Evolutionary conservation across 441 rosid genomes (phyloP).

Genomic region (Kokia cookei): DNA sequence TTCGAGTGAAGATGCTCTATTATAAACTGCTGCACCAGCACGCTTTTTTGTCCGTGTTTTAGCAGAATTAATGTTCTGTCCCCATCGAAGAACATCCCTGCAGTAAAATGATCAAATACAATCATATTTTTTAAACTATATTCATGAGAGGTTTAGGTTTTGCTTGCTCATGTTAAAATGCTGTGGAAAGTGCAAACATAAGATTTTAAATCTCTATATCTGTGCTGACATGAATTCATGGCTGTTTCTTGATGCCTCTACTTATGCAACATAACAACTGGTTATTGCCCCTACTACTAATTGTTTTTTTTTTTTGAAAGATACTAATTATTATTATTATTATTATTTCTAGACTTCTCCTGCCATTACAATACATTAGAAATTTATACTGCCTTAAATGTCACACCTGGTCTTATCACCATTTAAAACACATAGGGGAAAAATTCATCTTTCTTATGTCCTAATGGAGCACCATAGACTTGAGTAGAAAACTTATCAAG

Average conservation of each 20-base stretch:
- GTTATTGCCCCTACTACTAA: neutral
- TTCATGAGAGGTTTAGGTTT: neutral
- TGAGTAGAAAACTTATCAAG: neutral
- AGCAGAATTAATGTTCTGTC: slow-evolving; percentile 66
- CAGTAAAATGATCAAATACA: slow-evolving; percentile 4
- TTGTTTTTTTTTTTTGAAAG: neutral
- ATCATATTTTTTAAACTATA: neutral
- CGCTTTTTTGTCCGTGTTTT: slow-evolving; percentile 72
- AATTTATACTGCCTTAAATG: neutral
- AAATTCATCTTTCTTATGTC: neutral
- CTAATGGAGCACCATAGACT: neutral
- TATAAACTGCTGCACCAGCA: slow-evolving; percentile 77
- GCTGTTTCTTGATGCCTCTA: neutral
- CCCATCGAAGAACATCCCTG: slow-evolving; percentile 81
- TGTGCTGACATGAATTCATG: neutral
- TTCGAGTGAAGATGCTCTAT: slow-evolving; percentile 88
- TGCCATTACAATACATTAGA: neutral
- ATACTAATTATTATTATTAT: neutral
- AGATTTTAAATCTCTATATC: neutral
- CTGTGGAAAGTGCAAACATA: neutral
- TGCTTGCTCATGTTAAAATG: neutral
- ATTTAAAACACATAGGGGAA: neutral
- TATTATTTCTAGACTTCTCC: neutral
- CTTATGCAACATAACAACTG: neutral
- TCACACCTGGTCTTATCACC: neutral